Conservation (phyloP, 257 asterid species). For the Solanum acaule region DNA sequence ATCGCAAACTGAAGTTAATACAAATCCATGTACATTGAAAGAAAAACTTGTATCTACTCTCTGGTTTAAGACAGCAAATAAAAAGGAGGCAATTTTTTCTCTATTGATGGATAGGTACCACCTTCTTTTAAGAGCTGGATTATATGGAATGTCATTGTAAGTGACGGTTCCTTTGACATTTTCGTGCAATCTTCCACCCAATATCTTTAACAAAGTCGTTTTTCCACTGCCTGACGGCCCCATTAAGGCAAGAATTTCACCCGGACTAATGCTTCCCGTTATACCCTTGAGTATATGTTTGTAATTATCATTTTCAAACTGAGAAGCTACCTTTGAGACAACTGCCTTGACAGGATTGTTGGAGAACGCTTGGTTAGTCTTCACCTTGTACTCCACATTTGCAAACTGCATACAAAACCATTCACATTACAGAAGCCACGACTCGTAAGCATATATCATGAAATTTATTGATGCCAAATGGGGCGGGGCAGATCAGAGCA, state of each 20-base stretch:
- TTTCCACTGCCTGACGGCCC: slow-evolving; percentile 99
- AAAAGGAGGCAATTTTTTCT: background rate
- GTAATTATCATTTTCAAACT: slow-evolving; percentile 40
- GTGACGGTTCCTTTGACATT: slow-evolving; percentile 66
- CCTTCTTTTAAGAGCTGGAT: slow-evolving; percentile 78
- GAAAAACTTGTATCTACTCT: background rate
- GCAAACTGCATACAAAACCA: slow-evolving; percentile 47
- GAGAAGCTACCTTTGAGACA: slow-evolving; percentile 45
- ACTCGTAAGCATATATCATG: background rate
- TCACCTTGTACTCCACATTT: slow-evolving; percentile 83
- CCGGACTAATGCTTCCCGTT: slow-evolving; percentile 81
- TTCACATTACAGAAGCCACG: background rate
- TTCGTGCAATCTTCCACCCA: slow-evolving; percentile 69
- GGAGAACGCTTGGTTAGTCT: slow-evolving; percentile 24
- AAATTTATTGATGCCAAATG: background rate
- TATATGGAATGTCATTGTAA: slow-evolving; percentile 61
- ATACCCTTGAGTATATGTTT: slow-evolving; percentile 81
- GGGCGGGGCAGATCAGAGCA: background rate
- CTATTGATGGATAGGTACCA: background rate
- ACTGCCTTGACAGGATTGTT: slow-evolving; percentile 55
- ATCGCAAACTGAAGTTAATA: background rate
- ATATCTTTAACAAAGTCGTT: slow-evolving; percentile 65
- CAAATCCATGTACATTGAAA: background rate
- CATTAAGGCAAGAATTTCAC: slow-evolving; percentile 87
- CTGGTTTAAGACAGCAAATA: background rate